Percentiles rank a stretch among this genome's conserved stretches.
phyloP scores from a whole-genome alignment of 2,329 filamentous ascomycete species.

The Colletotrichum tropicale region DNA sequence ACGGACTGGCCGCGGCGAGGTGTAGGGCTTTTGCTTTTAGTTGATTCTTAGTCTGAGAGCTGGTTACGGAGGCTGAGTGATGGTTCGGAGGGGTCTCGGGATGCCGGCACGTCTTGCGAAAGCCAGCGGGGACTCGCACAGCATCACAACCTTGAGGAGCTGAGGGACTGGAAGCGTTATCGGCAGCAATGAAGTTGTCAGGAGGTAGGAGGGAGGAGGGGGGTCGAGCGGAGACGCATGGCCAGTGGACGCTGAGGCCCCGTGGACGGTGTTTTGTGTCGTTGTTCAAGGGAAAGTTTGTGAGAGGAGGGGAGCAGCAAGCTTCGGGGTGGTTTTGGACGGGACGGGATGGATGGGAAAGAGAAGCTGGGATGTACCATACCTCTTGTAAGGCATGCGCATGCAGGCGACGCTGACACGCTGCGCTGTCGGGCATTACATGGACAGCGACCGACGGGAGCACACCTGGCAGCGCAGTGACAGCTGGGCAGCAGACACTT shows the following conservation, averaged over 20 bases:
- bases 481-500: not conserved
- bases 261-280: conserved; percentile 14
- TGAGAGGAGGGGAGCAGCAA: not conserved
- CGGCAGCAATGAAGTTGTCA: not conserved
- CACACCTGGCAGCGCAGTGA: not conserved
- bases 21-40: not conserved
- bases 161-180: not conserved
- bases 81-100: conserved; percentile 14
- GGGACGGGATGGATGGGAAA: not conserved
- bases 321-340: conserved; percentile 10
- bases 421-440: not conserved
- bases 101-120: conserved; percentile 16
- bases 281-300: conserved; percentile 7
- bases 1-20: not conserved
- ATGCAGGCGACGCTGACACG: not conserved
- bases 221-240: conserved; percentile 15
- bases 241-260: conserved; percentile 15
- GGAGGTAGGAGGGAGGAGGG: not conserved
- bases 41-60: not conserved
- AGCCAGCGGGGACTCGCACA: conserved; percentile 7
- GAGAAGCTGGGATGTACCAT: not conserved
- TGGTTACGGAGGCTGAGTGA: conserved; percentile 16
- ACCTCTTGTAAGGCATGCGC: not conserved
- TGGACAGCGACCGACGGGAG: not conserved
- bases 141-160: conserved; percentile 3